Evolutionary conservation across 2,329 filamentous ascomycete species (phyloP).

Genomic region (Stachybotrys chlorohalonatus): DNA sequence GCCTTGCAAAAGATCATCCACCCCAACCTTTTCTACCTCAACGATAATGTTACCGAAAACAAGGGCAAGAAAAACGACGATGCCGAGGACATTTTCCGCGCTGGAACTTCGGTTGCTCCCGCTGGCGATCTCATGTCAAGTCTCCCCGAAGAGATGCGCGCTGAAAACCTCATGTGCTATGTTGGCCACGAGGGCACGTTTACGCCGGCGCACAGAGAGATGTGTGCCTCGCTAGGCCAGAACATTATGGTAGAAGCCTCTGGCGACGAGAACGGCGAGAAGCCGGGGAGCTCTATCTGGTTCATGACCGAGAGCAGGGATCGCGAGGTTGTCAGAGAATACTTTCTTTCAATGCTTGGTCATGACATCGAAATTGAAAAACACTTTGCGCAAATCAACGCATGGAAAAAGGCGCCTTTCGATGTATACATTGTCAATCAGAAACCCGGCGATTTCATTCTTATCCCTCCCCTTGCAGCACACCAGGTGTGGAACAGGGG

Average conservation of each 20-base stretch:
- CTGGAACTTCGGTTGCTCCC: constrained; percentile 52
- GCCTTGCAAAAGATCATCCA: constrained; percentile 72
- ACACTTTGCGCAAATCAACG: constrained; percentile 91
- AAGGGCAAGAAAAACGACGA: constrained; percentile 20
- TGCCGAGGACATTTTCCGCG: constrained; percentile 30
- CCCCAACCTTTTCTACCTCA: constrained; percentile 78
- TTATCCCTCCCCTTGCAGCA: constrained; percentile 85
- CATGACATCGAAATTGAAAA: constrained; percentile 97
- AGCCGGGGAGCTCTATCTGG: constrained; percentile 86
- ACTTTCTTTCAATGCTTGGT: constrained; percentile 84
- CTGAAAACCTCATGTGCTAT: constrained; percentile 97
- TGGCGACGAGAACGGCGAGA: constrained; percentile 60
- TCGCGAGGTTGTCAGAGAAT: constrained; percentile 80
- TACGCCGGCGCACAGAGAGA: constrained; percentile 89
- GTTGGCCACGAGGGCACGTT: constrained; percentile 96
- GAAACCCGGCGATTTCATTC: constrained; percentile 79
- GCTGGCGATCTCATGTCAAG: constrained; percentile 94
- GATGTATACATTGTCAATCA: constrained; percentile 91
- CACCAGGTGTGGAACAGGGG: constrained; percentile 99
- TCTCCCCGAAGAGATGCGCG: constrained; percentile 76
- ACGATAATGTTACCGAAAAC: constrained; percentile 56
- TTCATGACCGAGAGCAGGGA: constrained; percentile 98
- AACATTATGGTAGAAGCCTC: constrained; percentile 98
- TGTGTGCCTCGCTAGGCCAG: constrained; percentile 93
- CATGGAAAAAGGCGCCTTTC: constrained; percentile 92